Percentiles rank a stretch among this genome's conserved stretches.
Evolutionary conservation across 2,329 filamentous ascomycete species (phyloP).

Genomic region (Cercospora sp.): DNA sequence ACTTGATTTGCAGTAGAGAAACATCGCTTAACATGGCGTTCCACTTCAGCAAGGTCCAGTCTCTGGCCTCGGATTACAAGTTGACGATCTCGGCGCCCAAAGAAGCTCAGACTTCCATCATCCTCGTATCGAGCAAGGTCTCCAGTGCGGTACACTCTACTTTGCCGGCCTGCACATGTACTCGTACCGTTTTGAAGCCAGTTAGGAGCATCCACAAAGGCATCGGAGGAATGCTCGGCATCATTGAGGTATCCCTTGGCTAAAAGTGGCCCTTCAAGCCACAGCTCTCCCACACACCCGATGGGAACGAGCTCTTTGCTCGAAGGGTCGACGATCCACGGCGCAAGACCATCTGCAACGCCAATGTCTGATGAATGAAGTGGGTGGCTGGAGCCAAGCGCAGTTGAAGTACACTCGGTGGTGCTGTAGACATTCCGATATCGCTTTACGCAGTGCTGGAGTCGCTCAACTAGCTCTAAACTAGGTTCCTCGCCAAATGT

Average conservation of each 20-base stretch:
- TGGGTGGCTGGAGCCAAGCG: background rate
- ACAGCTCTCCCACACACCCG: constrained; percentile 43
- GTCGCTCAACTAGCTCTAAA: background rate
- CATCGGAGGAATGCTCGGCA: background rate
- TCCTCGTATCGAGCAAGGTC: constrained; percentile 34
- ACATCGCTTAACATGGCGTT: constrained; percentile 1
- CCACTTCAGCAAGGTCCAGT: constrained; percentile 27
- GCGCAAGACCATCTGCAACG: background rate
- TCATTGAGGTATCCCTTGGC: constrained; percentile 45
- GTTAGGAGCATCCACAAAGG: background rate
- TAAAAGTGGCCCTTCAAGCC: constrained; percentile 50
- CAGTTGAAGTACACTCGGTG: constrained; percentile 1
- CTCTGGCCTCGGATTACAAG: constrained; percentile 27
- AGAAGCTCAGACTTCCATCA: constrained; percentile 37
- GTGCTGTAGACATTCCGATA: background rate
- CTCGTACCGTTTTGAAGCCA: constrained; percentile 41
- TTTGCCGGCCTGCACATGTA: background rate
- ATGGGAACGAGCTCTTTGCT: constrained; percentile 1
- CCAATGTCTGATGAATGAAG: background rate
- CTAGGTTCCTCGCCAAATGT: background rate
- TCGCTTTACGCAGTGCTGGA: background rate
- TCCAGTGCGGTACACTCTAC: constrained; percentile 23
- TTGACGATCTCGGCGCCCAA: constrained; percentile 27
- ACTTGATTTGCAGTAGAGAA: background rate
- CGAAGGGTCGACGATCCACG: constrained; percentile 3